phyloP scores from a whole-genome alignment of 2,329 filamentous ascomycete species.

The Pyrenophora graminea region DNA sequence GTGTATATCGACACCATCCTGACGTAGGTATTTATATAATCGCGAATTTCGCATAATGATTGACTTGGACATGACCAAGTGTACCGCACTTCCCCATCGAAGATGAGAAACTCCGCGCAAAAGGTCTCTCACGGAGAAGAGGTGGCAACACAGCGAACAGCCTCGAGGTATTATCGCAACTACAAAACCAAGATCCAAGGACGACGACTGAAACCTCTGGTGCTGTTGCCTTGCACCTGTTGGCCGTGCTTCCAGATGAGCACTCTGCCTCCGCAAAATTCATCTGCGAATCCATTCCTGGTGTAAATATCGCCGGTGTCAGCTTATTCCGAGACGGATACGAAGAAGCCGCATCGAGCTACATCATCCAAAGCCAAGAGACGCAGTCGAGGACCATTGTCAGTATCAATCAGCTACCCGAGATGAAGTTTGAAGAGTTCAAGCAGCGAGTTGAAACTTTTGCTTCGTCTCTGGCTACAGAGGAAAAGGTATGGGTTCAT shows the following conservation, averaged over 20 bases:
- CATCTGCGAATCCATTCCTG: constrained; percentile 59
- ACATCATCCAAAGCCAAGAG: constrained; percentile 66
- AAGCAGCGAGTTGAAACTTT: constrained; percentile 1
- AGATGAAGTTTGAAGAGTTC: constrained; percentile 70
- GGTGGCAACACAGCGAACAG: constrained; percentile 76
- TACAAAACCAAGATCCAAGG: constrained; percentile 15
- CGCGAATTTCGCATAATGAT: not conserved
- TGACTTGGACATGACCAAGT: constrained; percentile 44
- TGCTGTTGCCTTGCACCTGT: constrained; percentile 40
- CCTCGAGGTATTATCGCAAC: constrained; percentile 70
- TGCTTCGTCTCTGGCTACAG: not conserved
- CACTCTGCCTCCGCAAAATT: constrained; percentile 57
- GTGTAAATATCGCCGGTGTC: constrained; percentile 54
- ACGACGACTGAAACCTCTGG: not conserved
- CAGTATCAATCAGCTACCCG: constrained; percentile 68
- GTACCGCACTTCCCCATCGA: constrained; percentile 69
- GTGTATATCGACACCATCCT: constrained; percentile 72
- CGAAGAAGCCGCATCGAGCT: constrained; percentile 66
- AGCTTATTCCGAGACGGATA: constrained; percentile 64
- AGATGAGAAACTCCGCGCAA: constrained; percentile 73
- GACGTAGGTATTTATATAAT: not conserved
- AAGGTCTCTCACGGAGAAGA: constrained; percentile 61
- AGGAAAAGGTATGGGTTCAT: constrained; percentile 64
- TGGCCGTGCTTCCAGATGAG: constrained; percentile 58
- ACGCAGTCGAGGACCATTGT: constrained; percentile 70